Percentiles rank a stretch among this genome's conserved stretches.
phyloP scores from a whole-genome alignment of 768 basidiomycete genomes.

The Boletus coccyginus region DNA sequence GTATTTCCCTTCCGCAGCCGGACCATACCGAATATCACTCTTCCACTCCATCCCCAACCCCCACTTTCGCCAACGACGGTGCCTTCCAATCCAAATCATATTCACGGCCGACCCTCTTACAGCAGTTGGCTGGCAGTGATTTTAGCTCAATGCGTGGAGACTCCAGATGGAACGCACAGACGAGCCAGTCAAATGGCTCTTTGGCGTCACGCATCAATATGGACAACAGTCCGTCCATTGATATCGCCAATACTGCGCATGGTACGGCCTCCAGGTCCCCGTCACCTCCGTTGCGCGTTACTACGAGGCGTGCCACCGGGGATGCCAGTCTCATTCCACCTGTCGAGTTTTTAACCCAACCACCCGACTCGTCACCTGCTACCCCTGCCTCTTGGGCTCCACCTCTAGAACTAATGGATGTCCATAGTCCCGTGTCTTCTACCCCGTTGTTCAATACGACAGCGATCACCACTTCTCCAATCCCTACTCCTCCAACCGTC shows the following conservation, averaged over 20 bases:
- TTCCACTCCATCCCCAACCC: constrained; percentile 22
- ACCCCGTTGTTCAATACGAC: background rate
- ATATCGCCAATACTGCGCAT: background rate
- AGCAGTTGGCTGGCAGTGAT: constrained; percentile 18
- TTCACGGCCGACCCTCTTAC: constrained; percentile 21
- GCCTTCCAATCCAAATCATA: constrained; percentile 4
- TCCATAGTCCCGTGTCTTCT: background rate
- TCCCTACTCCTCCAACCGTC: background rate
- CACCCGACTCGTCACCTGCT: constrained; percentile 18
- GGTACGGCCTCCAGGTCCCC: background rate
- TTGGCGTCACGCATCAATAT: constrained; percentile 28
- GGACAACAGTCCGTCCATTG: background rate
- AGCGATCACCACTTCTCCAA: background rate
- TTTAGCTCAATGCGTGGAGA: background rate
- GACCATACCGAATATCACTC: constrained; percentile 26
- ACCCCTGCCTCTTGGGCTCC: constrained; percentile 9
- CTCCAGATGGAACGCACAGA: background rate
- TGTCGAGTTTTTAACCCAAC: constrained; percentile 26
- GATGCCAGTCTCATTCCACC: constrained; percentile 28
- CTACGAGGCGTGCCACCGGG: background rate
- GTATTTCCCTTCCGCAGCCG: constrained; percentile 40
- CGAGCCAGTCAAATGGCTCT: constrained; percentile 11
- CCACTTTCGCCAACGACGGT: background rate
- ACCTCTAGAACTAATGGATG: background rate
- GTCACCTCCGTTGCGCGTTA: background rate